Evolutionary conservation across 2,329 filamentous ascomycete genomes (phyloP), one percentile per base, ranked within the genome.

Genomic region (Epichloe scottii): DNA sequence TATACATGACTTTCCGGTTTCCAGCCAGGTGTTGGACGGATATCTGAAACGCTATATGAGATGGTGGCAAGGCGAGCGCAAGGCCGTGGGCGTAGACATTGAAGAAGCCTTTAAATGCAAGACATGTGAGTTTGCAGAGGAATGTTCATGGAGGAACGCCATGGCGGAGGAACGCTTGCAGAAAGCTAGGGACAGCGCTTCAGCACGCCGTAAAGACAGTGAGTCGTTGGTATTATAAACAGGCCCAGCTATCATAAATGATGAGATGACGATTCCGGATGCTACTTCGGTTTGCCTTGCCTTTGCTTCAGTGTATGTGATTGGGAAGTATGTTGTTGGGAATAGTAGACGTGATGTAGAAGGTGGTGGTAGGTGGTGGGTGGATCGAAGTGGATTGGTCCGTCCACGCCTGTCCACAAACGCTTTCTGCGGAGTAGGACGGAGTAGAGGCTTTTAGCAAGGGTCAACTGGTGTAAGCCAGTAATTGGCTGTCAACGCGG

Each of bases 61-160:
- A n/a, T 96, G 89, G 89, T 97, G 91, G 91, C 80, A 78, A 34
- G 91, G 90, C 1, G 73, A 85, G 58, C 72, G 90, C 15, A 69
- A 77, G 47, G 81, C 89, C 0, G 74, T 75, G 7, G 91, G 91
- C 0, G 90, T 96, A 3, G 75, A 79, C 6, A 76, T 94, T 6
- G 84, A 90, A 60, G 90, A 96, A 58, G 87, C 88, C 0, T 95
- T 85, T 68, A 97, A 96, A 65, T 97, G 91, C 63, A 72, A 81
- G 19, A 80, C 76, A 23, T 97, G 91, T 62, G 89, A 95, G 57
- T 96, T 96, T 65, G 79, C 76, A 0, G 82, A 87, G 2, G 74
- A 72, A 2, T 97, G 91, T 64, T 75, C 77, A 12, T 97, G 91
- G 91, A 74, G 90, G 38, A 73, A 77, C 58, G 73, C 74, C 11